These are phyloP conservation scores for Solanum bulbocastanum DNA, from an alignment of 257 asterid species.

Conservation along the genomic window DNA sequence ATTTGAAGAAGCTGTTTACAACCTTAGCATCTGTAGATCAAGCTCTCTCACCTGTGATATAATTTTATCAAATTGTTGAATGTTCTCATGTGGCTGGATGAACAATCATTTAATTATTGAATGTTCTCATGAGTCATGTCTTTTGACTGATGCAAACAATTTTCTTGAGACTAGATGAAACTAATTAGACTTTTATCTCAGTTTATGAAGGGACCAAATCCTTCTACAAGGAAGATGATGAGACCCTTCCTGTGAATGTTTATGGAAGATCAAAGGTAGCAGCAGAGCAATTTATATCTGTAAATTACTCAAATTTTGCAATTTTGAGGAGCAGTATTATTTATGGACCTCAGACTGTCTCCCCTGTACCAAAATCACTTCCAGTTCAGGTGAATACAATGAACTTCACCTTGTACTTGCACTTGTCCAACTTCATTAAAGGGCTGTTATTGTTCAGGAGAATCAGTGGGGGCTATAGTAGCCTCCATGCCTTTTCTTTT, in stretches of 20 bases:
- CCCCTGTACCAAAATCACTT: conserved; percentile 84
- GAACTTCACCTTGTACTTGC: neutral
- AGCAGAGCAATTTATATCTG: conserved; percentile 60
- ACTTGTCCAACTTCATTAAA: neutral
- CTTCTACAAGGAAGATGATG: conserved; percentile 87
- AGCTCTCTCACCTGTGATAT: neutral
- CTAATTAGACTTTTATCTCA: conserved; percentile 23
- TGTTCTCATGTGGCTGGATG: neutral
- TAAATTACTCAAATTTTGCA: conserved; percentile 55
- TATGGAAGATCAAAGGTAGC: conserved; percentile 88
- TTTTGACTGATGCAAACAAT: neutral
- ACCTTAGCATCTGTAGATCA: neutral
- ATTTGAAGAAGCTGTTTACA: neutral
- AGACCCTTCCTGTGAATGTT: conserved; percentile 72
- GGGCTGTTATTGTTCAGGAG: neutral
- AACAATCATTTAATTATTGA: neutral
- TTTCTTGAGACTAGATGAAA: neutral
- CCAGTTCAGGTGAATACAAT: conserved; percentile 63
- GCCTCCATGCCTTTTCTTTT: neutral
- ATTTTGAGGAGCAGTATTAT: conserved; percentile 95
- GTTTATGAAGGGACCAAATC: conserved; percentile 92
- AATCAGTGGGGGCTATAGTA: neutral
- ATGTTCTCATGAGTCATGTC: neutral
- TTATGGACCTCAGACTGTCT: conserved; percentile 80
- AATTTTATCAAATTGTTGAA: neutral